phyloP scores from a whole-genome alignment of 2,329 filamentous ascomycete genomes.

The Xylariomycetidae sp. region DNA sequence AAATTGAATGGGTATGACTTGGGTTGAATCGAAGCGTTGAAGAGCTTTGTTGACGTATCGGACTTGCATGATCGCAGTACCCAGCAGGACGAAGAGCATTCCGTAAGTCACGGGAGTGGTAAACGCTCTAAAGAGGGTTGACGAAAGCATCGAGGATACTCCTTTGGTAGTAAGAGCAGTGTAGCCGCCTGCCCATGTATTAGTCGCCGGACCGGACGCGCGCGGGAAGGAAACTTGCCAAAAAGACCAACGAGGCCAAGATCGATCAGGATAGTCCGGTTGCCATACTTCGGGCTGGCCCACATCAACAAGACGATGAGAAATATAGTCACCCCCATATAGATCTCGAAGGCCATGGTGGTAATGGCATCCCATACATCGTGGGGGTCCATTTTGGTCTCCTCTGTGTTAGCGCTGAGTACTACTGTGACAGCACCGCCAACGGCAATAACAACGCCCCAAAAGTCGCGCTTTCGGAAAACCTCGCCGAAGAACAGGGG shows the following conservation, averaged over 20 bases:
- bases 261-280: conserved; percentile 82
- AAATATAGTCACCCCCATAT: conserved; percentile 67
- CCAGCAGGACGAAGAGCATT: conserved; percentile 71
- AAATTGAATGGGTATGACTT: conserved; percentile 97
- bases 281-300: conserved; percentile 77
- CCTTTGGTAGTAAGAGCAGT: conserved; percentile 97
- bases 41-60: conserved; percentile 86
- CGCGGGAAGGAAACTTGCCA: conserved; percentile 48
- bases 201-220: conserved; percentile 2
- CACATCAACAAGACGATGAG: conserved; percentile 76
- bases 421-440: conserved; percentile 88
- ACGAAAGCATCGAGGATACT: conserved; percentile 89
- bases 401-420: conserved; percentile 79
- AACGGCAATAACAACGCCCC: conserved; percentile 83
- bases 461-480: conserved; percentile 78
- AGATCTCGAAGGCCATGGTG: conserved; percentile 83
- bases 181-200: conserved; percentile 63
- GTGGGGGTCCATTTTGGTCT: conserved; percentile 83
- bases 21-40: conserved; percentile 91
- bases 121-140: conserved; percentile 81
- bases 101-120: conserved; percentile 88
- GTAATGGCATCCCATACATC: conserved; percentile 89
- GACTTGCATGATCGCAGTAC: conserved; percentile 91
- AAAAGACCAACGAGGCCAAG: conserved; percentile 89
- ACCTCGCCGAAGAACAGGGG: conserved; percentile 88